These are phyloP conservation scores for Amanita phalloides DNA, from an alignment of 768 basidiomycete species.

Conservation along the genomic window DNA sequence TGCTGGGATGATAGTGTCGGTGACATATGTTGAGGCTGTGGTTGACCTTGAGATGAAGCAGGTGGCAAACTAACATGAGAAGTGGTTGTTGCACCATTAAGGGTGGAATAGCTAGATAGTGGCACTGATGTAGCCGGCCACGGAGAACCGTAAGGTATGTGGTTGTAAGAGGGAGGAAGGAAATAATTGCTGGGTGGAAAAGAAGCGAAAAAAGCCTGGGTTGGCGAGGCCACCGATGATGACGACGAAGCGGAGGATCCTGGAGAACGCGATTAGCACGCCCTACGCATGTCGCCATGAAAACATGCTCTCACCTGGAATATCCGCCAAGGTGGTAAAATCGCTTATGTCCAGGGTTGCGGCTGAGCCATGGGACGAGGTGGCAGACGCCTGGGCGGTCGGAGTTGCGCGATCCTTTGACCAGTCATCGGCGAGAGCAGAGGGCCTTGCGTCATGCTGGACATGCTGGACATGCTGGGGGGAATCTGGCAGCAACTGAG, in stretches of 20 bases:
- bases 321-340: conserved; percentile 28
- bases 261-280: conserved; percentile 6
- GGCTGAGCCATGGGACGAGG: conserved; percentile 14
- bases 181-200: conserved; percentile 32
- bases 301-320: conserved; percentile 24
- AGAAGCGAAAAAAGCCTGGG: conserved; percentile 29
- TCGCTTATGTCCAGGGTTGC: conserved; percentile 29
- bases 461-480: conserved; percentile 20
- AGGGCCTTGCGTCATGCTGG: conserved; percentile 13
- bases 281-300: neutral
- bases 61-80: conserved; percentile 14
- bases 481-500: conserved; percentile 23
- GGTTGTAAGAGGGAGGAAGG: conserved; percentile 38
- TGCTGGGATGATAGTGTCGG: conserved; percentile 8
- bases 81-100: conserved; percentile 62
- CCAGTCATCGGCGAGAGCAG: conserved; percentile 30
- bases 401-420: conserved; percentile 28
- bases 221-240: conserved; percentile 28
- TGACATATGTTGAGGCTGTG: conserved; percentile 18
- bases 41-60: conserved; percentile 12
- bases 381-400: conserved; percentile 12
- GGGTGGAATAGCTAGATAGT: conserved; percentile 63
- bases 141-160: conserved; percentile 49
- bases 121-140: conserved; percentile 35
- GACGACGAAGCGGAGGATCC: conserved; percentile 17